A percentile compares a stretch with the other conserved stretches of the same genome.
Evolutionary conservation across 768 basidiomycete species (phyloP).

Genomic region (Tubosaeta brunneosetosa): DNA sequence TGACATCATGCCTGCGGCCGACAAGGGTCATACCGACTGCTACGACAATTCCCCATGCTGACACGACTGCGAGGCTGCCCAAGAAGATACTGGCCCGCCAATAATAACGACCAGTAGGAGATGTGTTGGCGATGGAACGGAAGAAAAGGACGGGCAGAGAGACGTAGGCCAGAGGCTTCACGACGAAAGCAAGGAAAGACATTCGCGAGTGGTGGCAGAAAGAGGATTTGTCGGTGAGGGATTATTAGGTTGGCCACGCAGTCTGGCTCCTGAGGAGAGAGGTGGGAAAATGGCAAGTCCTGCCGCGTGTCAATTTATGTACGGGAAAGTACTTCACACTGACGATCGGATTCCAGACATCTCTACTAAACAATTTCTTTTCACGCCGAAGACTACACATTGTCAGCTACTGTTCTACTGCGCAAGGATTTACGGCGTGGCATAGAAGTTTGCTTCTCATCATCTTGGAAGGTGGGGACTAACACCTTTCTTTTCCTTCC

Average conservation of each 20-base stretch:
- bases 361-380: too few relatives aligned
- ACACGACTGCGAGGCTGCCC: constrained; percentile 63
- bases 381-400: neutral
- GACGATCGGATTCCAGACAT: too few relatives aligned
- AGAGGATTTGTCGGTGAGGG: constrained; percentile 10
- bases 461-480: neutral
- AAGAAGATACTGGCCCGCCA: constrained; percentile 69
- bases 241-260: constrained; percentile 25
- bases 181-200: constrained; percentile 55
- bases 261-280: constrained; percentile 21
- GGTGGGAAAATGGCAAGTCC: constrained; percentile 26
- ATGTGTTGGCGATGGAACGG: constrained; percentile 52
- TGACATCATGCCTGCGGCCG: constrained; percentile 74
- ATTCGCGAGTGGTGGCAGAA: constrained; percentile 35
- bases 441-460: neutral
- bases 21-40: constrained; percentile 61
- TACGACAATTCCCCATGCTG: constrained; percentile 66
- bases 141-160: constrained; percentile 69
- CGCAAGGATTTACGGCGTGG: constrained; percentile 24
- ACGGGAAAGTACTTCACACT: too few relatives aligned
- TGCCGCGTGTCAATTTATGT: too few relatives aligned
- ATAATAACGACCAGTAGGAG: constrained; percentile 63
- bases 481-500: constrained; percentile 24
- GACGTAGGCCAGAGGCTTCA: constrained; percentile 72
- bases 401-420: constrained; percentile 6